These are phyloP conservation scores for Selaginella tamariscina DNA, from an alignment of 75 land plant species.

Conservation along the genomic window DNA sequence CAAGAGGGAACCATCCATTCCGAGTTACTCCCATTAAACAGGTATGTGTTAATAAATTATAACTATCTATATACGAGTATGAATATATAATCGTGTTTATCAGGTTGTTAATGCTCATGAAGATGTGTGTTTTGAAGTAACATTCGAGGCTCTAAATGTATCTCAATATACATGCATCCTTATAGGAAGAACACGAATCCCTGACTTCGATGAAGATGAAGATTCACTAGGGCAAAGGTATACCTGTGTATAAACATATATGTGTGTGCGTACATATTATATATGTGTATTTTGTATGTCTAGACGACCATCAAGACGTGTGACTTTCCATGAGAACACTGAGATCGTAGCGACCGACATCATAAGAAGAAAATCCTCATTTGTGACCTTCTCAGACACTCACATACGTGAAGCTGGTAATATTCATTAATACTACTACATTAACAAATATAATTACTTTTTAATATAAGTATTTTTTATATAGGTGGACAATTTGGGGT, in stretches of 20 bases:
- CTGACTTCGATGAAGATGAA: background rate
- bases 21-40: background rate
- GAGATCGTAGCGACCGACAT: background rate
- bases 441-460: no score
- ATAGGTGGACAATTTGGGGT: no score
- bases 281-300: background rate
- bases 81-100: background rate
- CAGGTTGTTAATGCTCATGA: background rate
- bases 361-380: background rate
- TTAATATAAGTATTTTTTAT: no score
- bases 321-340: background rate
- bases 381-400: background rate
- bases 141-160: background rate
- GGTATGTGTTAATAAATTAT: no score
- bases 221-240: no score
- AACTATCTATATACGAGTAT: background rate
- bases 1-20: background rate
- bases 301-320: background rate
- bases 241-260: no score
- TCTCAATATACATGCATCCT: background rate
- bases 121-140: background rate
- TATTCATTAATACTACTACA: no score
- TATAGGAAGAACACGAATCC: background rate
- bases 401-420: background rate
- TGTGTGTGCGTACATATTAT: no score